Base-by-base conservation (phyloP, 495 filamentous ascomycete genomes). In the Penicillium riverlandense region DNA sequence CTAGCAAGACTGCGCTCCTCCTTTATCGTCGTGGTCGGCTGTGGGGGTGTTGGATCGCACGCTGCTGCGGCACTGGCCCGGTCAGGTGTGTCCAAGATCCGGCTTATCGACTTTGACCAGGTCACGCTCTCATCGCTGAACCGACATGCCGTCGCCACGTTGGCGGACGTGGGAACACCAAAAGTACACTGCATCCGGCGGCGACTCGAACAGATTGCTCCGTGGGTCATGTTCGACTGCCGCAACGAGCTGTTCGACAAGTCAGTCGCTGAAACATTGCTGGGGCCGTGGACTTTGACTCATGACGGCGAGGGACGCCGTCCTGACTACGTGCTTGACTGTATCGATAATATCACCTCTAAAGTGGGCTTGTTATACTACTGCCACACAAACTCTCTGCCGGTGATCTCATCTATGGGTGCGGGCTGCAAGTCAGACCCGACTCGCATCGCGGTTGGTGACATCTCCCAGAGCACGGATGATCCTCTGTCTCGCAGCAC, bases 381-480 rank as follows among this genome's bases (percentile, higher is more conserved):
- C 62, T 99, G 92, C 63, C 71, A 88, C 48, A 70, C 82, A 43
- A 75, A 86, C 48, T 71, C 71, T 0, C 67, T 97, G 13, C 83
- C 77, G 0, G 86, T 98, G 6, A 86, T 99, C 44, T 90, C 88
- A 8, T 89, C 89, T 6, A 99, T 97, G 92, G 92, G 92, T 1
- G 92, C 92, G 1, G 92, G 90, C 1, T 97, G 91, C 63, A 99
- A 99, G 70, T 90, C 87, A 10, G 92, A 99, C 56, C 94, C 94
- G 2, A 96, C 91, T 1, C 75, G 83, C n/a, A 77, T 98, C 41
- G 83, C 85, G 54, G 84, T 97, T 14, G 89, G 88, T 13, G 92
- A 99, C 55, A 96, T 99, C 49, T 90, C 86, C 3, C 74, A 80
- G 4, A 92, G 85, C 52, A 85, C 82, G 0, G 92, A 97, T 50